These are phyloP conservation scores for Amorphotheca resinae DNA, from an alignment of 495 filamentous ascomycete genomes.

Conservation along the genomic window DNA sequence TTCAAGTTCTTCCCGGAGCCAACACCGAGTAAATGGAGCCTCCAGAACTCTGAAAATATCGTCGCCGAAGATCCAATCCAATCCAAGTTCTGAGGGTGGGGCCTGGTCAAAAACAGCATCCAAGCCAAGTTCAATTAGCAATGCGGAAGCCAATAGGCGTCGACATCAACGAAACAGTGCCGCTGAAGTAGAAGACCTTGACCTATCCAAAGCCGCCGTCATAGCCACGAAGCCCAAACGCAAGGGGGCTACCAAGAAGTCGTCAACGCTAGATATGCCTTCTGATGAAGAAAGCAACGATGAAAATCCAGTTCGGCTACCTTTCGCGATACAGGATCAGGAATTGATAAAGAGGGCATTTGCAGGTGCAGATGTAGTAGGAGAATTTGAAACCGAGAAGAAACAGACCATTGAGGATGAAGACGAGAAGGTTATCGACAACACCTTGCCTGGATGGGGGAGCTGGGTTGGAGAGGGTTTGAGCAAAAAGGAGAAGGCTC, in stretches of 20 bases:
- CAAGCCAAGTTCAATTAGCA: slow-evolving; percentile 9
- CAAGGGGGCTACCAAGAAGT: slow-evolving; percentile 14
- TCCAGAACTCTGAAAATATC: neutral
- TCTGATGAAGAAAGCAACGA: slow-evolving; percentile 39
- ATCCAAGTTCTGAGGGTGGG: slow-evolving; percentile 16
- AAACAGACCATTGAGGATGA: slow-evolving; percentile 58
- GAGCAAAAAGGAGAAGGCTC: slow-evolving; percentile 43
- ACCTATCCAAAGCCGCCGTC: slow-evolving; percentile 27
- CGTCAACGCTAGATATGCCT: slow-evolving; percentile 12
- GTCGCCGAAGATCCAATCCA: neutral
- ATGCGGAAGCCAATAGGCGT: slow-evolving; percentile 15
- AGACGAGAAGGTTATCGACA: slow-evolving; percentile 73
- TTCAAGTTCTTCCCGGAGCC: neutral
- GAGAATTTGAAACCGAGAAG: slow-evolving; percentile 75
- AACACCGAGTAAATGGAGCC: neutral
- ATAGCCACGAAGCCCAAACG: slow-evolving; percentile 20
- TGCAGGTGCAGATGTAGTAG: slow-evolving; percentile 78
- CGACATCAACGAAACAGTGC: slow-evolving; percentile 25
- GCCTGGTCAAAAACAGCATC: slow-evolving; percentile 26
- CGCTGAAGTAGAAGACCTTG: slow-evolving; percentile 24
- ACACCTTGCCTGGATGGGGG: slow-evolving; percentile 87
- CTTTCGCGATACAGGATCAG: slow-evolving; percentile 61
- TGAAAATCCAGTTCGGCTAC: slow-evolving; percentile 32
- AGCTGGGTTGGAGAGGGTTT: slow-evolving; percentile 77
- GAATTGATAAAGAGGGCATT: slow-evolving; percentile 77